Conservation (phyloP, 306 rosid genomes). For the Ammopiptanthus mongolicus region DNA sequence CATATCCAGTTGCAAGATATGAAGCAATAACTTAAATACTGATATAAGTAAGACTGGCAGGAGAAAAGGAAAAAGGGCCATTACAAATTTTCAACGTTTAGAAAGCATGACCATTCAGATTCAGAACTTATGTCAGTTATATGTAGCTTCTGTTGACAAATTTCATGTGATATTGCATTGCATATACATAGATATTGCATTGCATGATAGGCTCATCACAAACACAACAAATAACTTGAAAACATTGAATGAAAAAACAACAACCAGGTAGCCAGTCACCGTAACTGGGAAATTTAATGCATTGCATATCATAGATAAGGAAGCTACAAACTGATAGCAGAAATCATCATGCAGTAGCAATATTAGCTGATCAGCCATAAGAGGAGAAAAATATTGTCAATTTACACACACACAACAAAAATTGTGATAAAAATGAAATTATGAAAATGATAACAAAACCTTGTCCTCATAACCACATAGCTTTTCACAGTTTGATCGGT, state of each 20-base stretch:
- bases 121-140: not conserved
- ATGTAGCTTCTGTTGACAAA: slow-evolving; percentile 3
- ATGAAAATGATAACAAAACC: not conserved
- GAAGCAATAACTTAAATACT: not conserved
- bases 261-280: not conserved
- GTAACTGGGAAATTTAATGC: not conserved
- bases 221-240: not conserved
- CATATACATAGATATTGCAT: no score
- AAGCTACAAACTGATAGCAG: not conserved
- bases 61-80: not conserved
- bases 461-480: not conserved
- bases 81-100: not conserved
- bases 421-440: slow-evolving; percentile 3
- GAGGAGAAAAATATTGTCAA: slow-evolving; percentile 6
- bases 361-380: not conserved
- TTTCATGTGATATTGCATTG: no score
- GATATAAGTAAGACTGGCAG: not conserved
- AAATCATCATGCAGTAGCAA: not conserved
- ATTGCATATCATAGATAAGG: not conserved
- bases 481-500: not conserved
- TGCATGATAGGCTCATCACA: not conserved
- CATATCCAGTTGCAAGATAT: slow-evolving; percentile 20
- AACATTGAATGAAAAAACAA: not conserved
- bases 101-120: not conserved
- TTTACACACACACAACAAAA: not conserved